Percentiles rank a stretch among this genome's conserved stretches.
Evolutionary conservation across 140 eudicot species (phyloP).

Genomic region (Ambrosia hybrid): DNA sequence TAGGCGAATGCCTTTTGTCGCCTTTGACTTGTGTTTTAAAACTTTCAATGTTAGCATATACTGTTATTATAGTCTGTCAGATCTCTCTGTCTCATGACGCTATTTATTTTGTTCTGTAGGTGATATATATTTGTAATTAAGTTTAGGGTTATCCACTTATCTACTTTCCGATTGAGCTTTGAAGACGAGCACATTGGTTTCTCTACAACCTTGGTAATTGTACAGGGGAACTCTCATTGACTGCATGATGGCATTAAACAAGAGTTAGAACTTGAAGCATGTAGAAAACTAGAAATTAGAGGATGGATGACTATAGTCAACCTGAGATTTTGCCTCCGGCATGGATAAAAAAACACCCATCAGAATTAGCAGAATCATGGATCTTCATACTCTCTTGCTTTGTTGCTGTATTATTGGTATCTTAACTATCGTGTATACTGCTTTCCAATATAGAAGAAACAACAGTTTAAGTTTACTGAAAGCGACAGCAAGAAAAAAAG

Average conservation of each 20-base stretch:
- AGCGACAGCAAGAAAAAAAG: slow-evolving; percentile 93
- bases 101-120: slow-evolving; percentile 27
- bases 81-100: slow-evolving; percentile 7
- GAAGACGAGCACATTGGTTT: not conserved
- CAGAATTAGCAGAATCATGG: slow-evolving; percentile 69
- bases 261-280: slow-evolving; percentile 28
- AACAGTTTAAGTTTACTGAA: slow-evolving; percentile 84
- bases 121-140: slow-evolving; percentile 12
- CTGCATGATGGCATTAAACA: slow-evolving; percentile 6
- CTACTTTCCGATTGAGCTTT: not conserved
- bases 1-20: not conserved
- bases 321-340: slow-evolving; percentile 54
- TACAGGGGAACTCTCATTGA: not conserved
- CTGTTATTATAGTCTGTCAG: slow-evolving; percentile 4
- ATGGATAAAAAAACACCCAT: slow-evolving; percentile 56
- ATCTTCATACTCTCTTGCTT: slow-evolving; percentile 75
- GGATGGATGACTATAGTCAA: slow-evolving; percentile 75
- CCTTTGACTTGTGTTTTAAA: slow-evolving; percentile 3
- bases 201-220: not conserved
- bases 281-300: slow-evolving; percentile 29
- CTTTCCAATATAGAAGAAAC: slow-evolving; percentile 98
- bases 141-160: slow-evolving; percentile 11
- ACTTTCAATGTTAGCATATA: not conserved
- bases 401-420: slow-evolving; percentile 83
- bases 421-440: slow-evolving; percentile 79